phyloP scores from a whole-genome alignment of 805 yeast genomes.

The Hanseniaspora mollemarum region DNA sequence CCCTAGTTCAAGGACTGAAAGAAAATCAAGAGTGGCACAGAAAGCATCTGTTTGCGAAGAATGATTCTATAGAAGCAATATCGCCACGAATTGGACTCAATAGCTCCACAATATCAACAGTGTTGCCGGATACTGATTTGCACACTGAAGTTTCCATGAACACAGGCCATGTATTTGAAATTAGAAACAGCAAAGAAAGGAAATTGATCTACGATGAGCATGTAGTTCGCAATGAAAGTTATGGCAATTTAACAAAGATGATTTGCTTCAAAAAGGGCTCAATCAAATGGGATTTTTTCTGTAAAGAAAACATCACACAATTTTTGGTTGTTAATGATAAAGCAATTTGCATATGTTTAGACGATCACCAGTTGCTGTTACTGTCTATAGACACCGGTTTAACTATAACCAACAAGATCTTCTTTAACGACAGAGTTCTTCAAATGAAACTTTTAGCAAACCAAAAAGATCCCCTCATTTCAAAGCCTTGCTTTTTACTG shows the following conservation, averaged over 20 bases:
- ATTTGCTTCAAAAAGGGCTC: constrained; percentile 29
- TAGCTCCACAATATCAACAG: constrained; percentile 28
- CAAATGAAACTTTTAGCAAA: constrained; percentile 31
- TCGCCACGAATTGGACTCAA: constrained; percentile 30
- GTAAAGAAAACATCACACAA: constrained; percentile 32
- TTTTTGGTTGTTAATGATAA: constrained; percentile 39
- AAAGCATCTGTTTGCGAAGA: constrained; percentile 41
- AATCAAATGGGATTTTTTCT: constrained; percentile 34
- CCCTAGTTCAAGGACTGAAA: constrained; percentile 50
- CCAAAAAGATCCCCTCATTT: background rate
- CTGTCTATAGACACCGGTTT: constrained; percentile 29
- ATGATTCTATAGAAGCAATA: constrained; percentile 28
- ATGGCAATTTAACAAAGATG: constrained; percentile 27
- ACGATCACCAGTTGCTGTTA: constrained; percentile 33
- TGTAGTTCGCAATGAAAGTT: constrained; percentile 4
- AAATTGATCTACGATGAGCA: constrained; percentile 18
- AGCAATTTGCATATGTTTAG: constrained; percentile 37
- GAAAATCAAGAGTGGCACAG: constrained; percentile 26
- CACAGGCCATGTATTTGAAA: constrained; percentile 27
- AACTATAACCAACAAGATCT: constrained; percentile 32
- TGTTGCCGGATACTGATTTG: constrained; percentile 25
- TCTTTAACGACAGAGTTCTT: constrained; percentile 40
- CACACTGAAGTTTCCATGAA: constrained; percentile 26
- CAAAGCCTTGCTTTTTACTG: constrained; percentile 36
- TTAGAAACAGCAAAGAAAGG: constrained; percentile 30